Conservation (phyloP, 2,329 filamentous ascomycete species). For the Aspergillus japonicus region DNA sequence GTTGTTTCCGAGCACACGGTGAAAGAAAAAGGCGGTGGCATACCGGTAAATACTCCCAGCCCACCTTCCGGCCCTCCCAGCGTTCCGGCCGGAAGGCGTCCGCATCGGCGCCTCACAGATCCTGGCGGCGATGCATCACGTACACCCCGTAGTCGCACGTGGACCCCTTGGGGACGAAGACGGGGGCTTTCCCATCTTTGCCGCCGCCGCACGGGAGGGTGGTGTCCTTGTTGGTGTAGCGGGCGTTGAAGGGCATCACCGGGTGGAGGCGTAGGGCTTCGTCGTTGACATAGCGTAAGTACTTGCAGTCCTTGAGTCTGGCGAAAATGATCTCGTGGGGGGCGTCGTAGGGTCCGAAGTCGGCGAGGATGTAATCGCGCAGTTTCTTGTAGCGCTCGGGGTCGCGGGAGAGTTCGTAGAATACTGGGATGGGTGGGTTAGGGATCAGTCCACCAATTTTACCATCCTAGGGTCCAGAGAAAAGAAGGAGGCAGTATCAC, state of each 20-base stretch:
- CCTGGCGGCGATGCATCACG: conserved; percentile 67
- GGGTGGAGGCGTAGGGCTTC: conserved; percentile 41
- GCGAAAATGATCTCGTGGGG: too few species aligned
- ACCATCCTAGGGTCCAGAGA: too few species aligned
- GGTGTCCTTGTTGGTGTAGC: conserved; percentile 39
- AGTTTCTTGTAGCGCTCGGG: too few species aligned
- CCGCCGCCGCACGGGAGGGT: conserved; percentile 56
- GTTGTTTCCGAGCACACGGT: background rate
- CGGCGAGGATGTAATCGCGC: too few species aligned
- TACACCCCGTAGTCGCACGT: conserved; percentile 65
- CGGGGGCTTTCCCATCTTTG: conserved; percentile 55
- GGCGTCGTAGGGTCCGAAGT: too few species aligned
- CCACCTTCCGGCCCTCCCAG: conserved; percentile 34
- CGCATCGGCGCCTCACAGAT: conserved; percentile 46
- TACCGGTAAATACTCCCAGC: too few species aligned
- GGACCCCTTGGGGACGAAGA: conserved; percentile 65
- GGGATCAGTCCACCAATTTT: too few species aligned
- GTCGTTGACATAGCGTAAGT: too few species aligned
- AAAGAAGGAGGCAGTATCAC: too few species aligned
- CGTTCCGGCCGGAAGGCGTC: conserved; percentile 50
- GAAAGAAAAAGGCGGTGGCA: background rate
- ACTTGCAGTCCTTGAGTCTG: too few species aligned
- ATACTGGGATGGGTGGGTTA: too few species aligned
- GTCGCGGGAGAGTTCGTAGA: too few species aligned
- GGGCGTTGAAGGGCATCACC: conserved; percentile 43